These are phyloP conservation scores for Prunus fruticosa DNA, from an alignment of 306 rosid genomes.

Conservation along the genomic window DNA sequence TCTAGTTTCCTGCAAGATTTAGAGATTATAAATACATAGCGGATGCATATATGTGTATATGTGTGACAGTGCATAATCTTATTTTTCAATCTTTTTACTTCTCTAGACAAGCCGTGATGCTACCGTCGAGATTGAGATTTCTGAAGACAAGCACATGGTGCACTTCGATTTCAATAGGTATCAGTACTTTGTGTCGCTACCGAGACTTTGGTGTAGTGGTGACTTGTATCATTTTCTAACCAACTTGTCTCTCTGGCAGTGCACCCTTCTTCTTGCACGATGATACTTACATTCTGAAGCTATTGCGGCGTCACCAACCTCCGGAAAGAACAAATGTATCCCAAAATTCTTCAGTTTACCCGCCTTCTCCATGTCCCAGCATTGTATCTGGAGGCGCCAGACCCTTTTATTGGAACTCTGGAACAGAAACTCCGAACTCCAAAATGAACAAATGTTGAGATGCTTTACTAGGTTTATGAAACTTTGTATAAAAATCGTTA, in stretches of 20 bases:
- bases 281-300: slow-evolving; percentile 28
- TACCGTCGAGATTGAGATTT: slow-evolving; percentile 37
- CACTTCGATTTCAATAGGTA: slow-evolving; percentile 39
- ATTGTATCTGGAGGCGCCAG: neutral
- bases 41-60: neutral
- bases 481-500: neutral
- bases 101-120: slow-evolving; percentile 37
- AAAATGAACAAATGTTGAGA: slow-evolving; percentile 2
- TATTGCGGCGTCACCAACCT: slow-evolving; percentile 16
- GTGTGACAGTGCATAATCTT: neutral
- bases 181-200: neutral
- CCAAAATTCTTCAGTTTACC: slow-evolving; percentile 14
- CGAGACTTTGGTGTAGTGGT: neutral
- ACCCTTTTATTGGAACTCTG: slow-evolving; percentile 31
- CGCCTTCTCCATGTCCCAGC: slow-evolving; percentile 22
- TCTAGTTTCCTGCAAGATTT: neutral
- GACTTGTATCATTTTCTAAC: neutral
- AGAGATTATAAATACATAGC: neutral
- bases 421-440: neutral
- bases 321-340: slow-evolving; percentile 14
- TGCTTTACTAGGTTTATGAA: neutral
- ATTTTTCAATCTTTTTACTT: neutral
- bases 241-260: slow-evolving; percentile 1
- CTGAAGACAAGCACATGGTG: slow-evolving; percentile 39
- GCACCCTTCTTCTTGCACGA: slow-evolving; percentile 40